A percentile compares a stretch with the other conserved stretches of the same genome.
phyloP scores from a whole-genome alignment of 345 rosid species.

The Rhizophora apiculata region DNA sequence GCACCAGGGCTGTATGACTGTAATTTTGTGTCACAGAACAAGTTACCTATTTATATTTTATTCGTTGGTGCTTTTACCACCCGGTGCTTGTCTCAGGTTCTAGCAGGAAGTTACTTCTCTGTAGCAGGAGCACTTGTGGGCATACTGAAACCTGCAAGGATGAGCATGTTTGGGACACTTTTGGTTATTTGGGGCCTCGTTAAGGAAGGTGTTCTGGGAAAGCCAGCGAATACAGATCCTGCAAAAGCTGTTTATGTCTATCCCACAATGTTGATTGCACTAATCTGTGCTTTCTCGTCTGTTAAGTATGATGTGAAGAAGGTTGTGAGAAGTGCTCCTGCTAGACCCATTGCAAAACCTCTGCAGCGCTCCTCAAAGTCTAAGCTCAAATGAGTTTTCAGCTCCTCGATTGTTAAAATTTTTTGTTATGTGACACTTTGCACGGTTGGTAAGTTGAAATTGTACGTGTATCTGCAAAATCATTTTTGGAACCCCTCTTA shows the following conservation, averaged over 20 bases:
- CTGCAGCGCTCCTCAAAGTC: constrained; percentile 72
- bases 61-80: background rate
- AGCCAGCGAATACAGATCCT: constrained; percentile 72
- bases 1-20: background rate
- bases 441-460: background rate
- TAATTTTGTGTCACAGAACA: background rate
- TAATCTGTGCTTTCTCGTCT: constrained; percentile 76
- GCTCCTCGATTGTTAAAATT: constrained; percentile 6
- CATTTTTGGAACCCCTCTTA: background rate
- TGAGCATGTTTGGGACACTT: constrained; percentile 92
- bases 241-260: constrained; percentile 61
- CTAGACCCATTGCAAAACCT: constrained; percentile 68
- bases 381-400: constrained; percentile 60
- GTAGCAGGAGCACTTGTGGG: constrained; percentile 90
- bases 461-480: background rate
- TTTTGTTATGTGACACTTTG: background rate
- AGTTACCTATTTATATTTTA: background rate
- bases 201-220: constrained; percentile 83
- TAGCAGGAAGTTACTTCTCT: constrained; percentile 87
- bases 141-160: constrained; percentile 78
- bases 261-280: constrained; percentile 74
- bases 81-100: constrained; percentile 54
- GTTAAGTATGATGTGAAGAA: constrained; percentile 82
- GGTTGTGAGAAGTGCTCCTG: constrained; percentile 54
- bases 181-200: constrained; percentile 85